Conservation (phyloP, 2,329 filamentous ascomycete genomes). For the Alternaria sp. region DNA sequence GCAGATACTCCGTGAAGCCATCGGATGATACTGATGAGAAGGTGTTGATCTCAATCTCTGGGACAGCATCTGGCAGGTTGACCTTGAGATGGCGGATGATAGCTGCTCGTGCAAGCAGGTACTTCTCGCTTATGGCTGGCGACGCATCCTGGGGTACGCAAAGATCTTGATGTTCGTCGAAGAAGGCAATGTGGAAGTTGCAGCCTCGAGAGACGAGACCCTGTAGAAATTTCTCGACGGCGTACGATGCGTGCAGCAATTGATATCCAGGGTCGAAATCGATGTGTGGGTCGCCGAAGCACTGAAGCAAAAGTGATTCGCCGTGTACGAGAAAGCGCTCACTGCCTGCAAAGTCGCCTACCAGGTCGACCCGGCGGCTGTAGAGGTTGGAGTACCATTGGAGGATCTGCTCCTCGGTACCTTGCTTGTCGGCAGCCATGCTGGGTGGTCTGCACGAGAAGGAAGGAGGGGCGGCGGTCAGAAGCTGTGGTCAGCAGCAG, state of each 20-base stretch:
- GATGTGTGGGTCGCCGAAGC: conserved; percentile 66
- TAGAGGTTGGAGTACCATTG: conserved; percentile 45
- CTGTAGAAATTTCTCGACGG: conserved; percentile 69
- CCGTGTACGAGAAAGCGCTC: conserved; percentile 77
- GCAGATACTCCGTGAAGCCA: conserved; percentile 63
- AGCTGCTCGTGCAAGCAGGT: conserved; percentile 66
- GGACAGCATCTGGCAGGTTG: conserved; percentile 49
- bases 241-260: conserved; percentile 72
- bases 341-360: conserved; percentile 77
- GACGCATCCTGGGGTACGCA: conserved; percentile 59
- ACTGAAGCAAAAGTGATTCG: conserved; percentile 71
- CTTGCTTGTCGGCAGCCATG: conserved; percentile 29
- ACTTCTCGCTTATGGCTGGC: conserved; percentile 55
- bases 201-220: conserved; percentile 68
- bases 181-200: conserved; percentile 75
- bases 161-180: conserved; percentile 62
- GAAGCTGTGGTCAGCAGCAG: conserved; percentile 11
- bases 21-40: conserved; percentile 57
- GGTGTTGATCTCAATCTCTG: conserved; percentile 53
- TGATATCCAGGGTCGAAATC: conserved; percentile 72
- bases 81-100: conserved; percentile 68
- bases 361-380: conserved; percentile 56
- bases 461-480: conserved; percentile 1
- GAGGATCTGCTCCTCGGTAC: conserved; percentile 31
- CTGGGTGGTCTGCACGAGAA: conserved; percentile 8